Evolutionary conservation across 306 rosid species (phyloP), one percentile per base, ranked within the genome.

Genomic region (Prunus fruticosa): DNA sequence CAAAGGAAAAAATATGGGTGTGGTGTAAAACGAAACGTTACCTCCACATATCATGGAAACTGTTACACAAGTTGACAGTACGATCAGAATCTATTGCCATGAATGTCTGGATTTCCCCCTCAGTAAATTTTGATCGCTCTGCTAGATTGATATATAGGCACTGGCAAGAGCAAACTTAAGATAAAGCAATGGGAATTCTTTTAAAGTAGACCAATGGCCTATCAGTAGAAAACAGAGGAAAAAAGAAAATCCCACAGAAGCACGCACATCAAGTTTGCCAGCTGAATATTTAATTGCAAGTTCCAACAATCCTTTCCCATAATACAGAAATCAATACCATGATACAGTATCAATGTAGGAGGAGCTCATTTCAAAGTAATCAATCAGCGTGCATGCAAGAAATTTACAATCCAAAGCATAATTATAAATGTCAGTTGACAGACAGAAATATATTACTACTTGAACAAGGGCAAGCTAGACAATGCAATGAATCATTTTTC

Each of bases 21-120:
- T 52, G 46, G 3, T 34, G 66, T 34, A 54, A 72, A 20, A 34
- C 22, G 51, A 53, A 66, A 61, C 27, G 30, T 71, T 84, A 94
- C 98, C 98, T 91, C 97, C 98, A 94, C 83, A 86, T 45, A 79
- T 94, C 98, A 85, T 94, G 96, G 71, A 92, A 84, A 88, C 95
- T 89, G 76, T 89, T 94, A 79, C 93, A 90, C 87, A 90, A 72
- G 88, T 94, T 94, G 82, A 94, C 96, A 81, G 91, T 89, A 75
- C 97, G 88, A 78, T 92, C 97, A 34, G 90, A 93, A 87, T 94
- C 98, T 78, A 94, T 86, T 10, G 98, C 91, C 98, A 94, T 91
- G 69, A 90, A 94, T 71, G 98, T 94, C 87, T 92, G 98, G 76
- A 94, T 90, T 89, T 94, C 98, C 56, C 98, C 98, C 78, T 82